Evolutionary conservation across 805 yeast species (phyloP), one percentile per base, ranked within the genome.

Genomic region (Blastobotrys chiropterorum): DNA sequence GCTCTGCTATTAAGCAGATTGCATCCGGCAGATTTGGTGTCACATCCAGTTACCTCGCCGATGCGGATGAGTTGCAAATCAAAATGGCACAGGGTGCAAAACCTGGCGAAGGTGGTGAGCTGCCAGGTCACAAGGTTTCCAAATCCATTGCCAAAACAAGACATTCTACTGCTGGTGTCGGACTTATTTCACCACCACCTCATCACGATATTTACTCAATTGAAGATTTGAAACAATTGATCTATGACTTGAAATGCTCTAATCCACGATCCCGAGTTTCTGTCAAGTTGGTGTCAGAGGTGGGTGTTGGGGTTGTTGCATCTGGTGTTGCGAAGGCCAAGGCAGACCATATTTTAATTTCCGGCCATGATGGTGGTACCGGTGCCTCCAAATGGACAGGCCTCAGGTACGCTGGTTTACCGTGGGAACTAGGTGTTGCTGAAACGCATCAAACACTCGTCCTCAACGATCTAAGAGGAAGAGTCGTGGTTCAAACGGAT

Each of bases 71-170:
- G 74, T 81, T 92, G 57, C 99, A 92, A 72, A 94, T 92, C 70
- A 92, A 92, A 74, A 90, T 92, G 90, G 98, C 98, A 7, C 99
- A 92, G 73, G 98, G 99, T 73, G 99, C 99, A 51, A 92, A 92
- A 73, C 98, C 98, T 8, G 99, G 98, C 75, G 98, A 94, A 76
- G 99, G 99, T 78, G 99, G 99, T 78, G 98, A 94, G 72, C 77
- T 90, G 60, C 97, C 97, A 38, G 96, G 96, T 54, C 86, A 86
- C 73, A 92, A 92, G 72, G 99, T 92, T 47, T 80, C 92, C 22
- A 81, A 77, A 53, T 80, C 80, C 47, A 92, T 92, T 73, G 99
- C 96, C 46, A 88, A 86, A 71, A 90, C 97, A 6, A 82, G 99
- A 72, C 97, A 90, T 71, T 90, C 97, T 0, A 92, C 98, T 31